A percentile compares a stretch with the other conserved stretches of the same genome.
Evolutionary conservation across 2,329 filamentous ascomycete genomes (phyloP).

Genomic region (Aspergillus hortae): DNA sequence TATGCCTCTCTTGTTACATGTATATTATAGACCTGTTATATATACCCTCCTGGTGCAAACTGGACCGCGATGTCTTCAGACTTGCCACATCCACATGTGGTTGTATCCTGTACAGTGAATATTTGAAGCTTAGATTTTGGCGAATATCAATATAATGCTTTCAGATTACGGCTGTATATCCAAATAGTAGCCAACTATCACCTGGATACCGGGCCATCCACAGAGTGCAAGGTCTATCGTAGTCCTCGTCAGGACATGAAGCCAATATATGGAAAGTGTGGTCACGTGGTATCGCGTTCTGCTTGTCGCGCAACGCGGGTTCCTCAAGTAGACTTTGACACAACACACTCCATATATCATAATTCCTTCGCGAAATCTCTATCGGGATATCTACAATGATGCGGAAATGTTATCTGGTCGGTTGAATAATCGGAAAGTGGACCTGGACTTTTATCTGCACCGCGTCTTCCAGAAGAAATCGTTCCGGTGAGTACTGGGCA

Average conservation of each 20-base stretch:
- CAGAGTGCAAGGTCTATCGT: too few species aligned
- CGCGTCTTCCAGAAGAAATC: slow-evolving; percentile 68
- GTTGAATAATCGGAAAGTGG: slow-evolving; percentile 37
- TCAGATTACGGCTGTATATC: neutral
- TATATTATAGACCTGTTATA: slow-evolving; percentile 28
- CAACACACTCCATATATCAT: neutral
- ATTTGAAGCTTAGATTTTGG: slow-evolving; percentile 1
- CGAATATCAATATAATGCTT: neutral
- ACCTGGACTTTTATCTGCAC: slow-evolving; percentile 71
- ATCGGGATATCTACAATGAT: slow-evolving; percentile 16
- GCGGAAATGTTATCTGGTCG: slow-evolving; percentile 25
- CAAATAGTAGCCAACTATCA: neutral
- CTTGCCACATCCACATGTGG: neutral
- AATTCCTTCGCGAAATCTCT: neutral
- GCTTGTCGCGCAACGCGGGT: slow-evolving; percentile 9
- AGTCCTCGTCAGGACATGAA: neutral
- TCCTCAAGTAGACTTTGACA: neutral
- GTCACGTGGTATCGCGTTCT: slow-evolving; percentile 27
- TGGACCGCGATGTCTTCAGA: slow-evolving; percentile 4
- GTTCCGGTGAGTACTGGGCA: slow-evolving; percentile 59
- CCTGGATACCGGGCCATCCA: too few species aligned
- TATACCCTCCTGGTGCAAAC: slow-evolving; percentile 15
- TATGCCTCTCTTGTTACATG: slow-evolving; percentile 14
- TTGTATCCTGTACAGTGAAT: slow-evolving; percentile 7
- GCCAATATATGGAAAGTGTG: neutral